phyloP scores from a whole-genome alignment of 148 eudicot species.

The Chenopodium album region DNA sequence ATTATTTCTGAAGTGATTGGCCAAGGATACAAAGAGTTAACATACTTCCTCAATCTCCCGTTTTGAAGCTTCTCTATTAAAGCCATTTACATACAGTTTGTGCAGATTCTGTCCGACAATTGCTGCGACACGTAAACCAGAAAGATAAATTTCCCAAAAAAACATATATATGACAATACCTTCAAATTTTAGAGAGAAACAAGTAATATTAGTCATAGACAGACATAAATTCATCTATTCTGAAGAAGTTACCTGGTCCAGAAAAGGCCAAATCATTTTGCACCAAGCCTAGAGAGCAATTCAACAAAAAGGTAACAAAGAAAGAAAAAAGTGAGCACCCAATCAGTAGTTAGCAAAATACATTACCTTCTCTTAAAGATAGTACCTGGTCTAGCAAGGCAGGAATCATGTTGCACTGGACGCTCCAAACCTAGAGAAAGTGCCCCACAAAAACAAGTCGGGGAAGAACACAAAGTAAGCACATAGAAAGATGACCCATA shows the following conservation, averaged over 20 bases:
- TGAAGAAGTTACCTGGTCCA: conserved; percentile 31
- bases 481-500: background rate
- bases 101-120: conserved; percentile 23
- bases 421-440: conserved; percentile 16
- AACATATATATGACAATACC: background rate
- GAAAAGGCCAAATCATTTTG: conserved; percentile 22
- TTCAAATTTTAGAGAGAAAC: background rate
- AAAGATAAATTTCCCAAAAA: background rate
- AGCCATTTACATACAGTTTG: conserved; percentile 75
- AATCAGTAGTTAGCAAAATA: background rate
- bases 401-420: conserved; percentile 17
- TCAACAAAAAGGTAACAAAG: conserved; percentile 2
- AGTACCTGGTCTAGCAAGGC: conserved; percentile 31
- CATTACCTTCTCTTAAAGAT: conserved; percentile 2
- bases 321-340: conserved; percentile 14
- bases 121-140: conserved; percentile 9
- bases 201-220: background rate
- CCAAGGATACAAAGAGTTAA: conserved; percentile 27
- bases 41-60: conserved; percentile 76
- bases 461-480: background rate
- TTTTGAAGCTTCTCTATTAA: conserved; percentile 71
- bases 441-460: conserved; percentile 4
- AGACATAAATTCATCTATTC: conserved; percentile 5
- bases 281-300: conserved; percentile 11
- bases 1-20: conserved; percentile 4